Evolutionary conservation across 176 grass and related monocot species (phyloP), one percentile per base, ranked within the genome.

Genomic region (Musa beccarii): DNA sequence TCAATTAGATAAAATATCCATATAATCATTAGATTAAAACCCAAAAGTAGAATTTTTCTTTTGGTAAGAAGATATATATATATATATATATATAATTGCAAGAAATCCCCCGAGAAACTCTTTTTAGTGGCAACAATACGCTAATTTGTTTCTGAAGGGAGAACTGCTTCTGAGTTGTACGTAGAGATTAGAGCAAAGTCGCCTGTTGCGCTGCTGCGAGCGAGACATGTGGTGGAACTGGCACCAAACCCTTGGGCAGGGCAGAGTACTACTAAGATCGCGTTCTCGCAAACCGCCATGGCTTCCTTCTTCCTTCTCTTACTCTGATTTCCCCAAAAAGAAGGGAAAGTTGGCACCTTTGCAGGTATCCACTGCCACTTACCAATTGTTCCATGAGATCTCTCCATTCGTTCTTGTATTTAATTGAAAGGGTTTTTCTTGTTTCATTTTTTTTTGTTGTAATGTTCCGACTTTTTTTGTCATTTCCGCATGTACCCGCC

Each of bases 331-430:
- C 2, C 71, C 80, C 20, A 70, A 22, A 1, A 84, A 74, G 49
- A 84, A 78, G 64, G 86, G 86, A 74, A 88, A 84, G 74, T 23
- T 69, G 68, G 77, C 81, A 34, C 86, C 86, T 81, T 88, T 88
- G 53, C 86, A 88, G 86, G 86, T 88, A 66, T 8, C 10, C n/a
- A 5, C n/a, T 51, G 12, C 16, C 2, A 51, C 11, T 70, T 17
- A 1, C 71, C 23, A 15, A 49, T 72, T 43, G 63, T 19, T 51
- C 50, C 34, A 57, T n/a, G 15, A 54, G 1, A 26, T 73, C 51
- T 54, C 9, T 24, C 52, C 16, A 43, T 74, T 77, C 56, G 14
- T 74, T 61, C 9, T 29, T n/a, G 43, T 52, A 20, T 29, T 53
- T 71, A 17, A 51, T 0, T 28, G 2, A 43, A 14, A 16, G 14